Conservation (phyloP, 2,329 filamentous ascomycete species). For the Calonectria pauciramosa region DNA sequence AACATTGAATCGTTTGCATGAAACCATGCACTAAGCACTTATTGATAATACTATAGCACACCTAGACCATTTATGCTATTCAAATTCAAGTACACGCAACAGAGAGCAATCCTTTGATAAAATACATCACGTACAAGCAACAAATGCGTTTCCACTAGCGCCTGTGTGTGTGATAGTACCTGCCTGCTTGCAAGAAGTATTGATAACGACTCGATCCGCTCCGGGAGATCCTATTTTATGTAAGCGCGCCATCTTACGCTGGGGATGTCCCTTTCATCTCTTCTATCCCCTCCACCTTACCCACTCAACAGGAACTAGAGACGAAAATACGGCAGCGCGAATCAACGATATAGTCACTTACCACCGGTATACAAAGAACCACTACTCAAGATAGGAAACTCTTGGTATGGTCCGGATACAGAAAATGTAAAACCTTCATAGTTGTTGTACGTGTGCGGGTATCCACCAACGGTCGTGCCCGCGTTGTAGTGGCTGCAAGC, state of each 20-base stretch:
- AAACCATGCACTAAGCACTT: background rate
- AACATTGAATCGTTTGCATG: background rate
- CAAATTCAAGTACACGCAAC: too few species aligned
- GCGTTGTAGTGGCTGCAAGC: background rate
- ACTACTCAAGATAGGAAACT: background rate
- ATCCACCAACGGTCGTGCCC: background rate
- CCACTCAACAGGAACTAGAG: background rate
- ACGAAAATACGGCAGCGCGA: background rate
- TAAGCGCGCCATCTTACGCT: background rate
- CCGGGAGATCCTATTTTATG: background rate
- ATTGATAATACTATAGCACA: background rate
- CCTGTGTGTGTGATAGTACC: background rate
- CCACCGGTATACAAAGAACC: background rate
- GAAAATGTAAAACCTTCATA: constrained; percentile 1
- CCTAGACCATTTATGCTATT: too few species aligned
- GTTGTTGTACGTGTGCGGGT: background rate
- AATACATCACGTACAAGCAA: background rate
- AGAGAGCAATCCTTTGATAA: too few species aligned
- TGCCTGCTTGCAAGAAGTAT: background rate
- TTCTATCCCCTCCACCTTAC: background rate
- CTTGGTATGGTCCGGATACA: background rate
- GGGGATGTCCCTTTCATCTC: background rate
- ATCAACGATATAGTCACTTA: background rate
- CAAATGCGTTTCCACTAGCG: background rate
- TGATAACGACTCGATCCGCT: background rate